A percentile compares a stretch with the other conserved stretches of the same genome.
These are phyloP conservation scores for Trichoderma sp. DNA, from an alignment of 2,329 filamentous ascomycete genomes.

Conservation along the genomic window DNA sequence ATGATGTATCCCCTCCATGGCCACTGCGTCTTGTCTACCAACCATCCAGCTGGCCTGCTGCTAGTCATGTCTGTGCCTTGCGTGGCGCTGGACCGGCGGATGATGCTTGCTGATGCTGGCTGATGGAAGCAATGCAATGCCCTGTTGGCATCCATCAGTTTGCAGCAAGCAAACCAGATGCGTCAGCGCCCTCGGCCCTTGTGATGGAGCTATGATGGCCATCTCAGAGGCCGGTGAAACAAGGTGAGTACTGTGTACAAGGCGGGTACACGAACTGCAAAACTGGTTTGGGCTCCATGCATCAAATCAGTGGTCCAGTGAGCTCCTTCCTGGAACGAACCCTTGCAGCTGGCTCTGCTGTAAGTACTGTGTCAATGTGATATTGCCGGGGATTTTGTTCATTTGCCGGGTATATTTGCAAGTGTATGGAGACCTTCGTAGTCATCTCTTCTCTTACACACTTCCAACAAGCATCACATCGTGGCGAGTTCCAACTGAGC, in stretches of 20 bases:
- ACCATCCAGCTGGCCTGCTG: background rate
- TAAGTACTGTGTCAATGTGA: background rate
- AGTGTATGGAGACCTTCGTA: background rate
- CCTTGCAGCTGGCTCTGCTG: background rate
- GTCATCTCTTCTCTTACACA: background rate
- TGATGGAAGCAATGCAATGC: background rate
- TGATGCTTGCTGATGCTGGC: background rate
- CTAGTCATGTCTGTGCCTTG: slow-evolving; percentile 17
- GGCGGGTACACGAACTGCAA: background rate
- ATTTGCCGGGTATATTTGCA: background rate
- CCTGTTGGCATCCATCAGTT: background rate
- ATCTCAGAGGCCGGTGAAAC: background rate
- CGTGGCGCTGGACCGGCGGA: slow-evolving; percentile 12
- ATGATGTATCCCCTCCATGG: slow-evolving; percentile 12
- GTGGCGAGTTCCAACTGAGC: no score
- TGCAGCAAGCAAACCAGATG: background rate
- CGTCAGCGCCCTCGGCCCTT: background rate
- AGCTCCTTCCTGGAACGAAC: slow-evolving; percentile 8
- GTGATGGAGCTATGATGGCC: background rate
- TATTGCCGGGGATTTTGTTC: background rate
- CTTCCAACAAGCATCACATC: no score
- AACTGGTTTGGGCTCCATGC: background rate
- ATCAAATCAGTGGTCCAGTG: background rate
- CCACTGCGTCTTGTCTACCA: background rate
- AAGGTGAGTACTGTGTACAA: background rate